Conservation (phyloP, 495 filamentous ascomycete species). For the Penicillium argentinense region DNA sequence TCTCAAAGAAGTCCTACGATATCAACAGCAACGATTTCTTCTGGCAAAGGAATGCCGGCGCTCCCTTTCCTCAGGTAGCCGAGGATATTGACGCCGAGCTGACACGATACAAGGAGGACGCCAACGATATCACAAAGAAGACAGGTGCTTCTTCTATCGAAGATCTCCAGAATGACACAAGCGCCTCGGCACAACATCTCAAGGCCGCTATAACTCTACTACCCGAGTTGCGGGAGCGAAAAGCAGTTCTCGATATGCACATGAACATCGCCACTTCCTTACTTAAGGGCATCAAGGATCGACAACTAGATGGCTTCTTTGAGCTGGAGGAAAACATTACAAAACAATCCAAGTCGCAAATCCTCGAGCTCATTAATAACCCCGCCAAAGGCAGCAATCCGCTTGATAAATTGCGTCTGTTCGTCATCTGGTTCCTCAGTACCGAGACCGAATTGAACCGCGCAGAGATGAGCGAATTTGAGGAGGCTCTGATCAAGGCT, state of each 20-base stretch:
- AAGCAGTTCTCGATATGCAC: slow-evolving; percentile 92
- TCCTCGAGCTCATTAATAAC: slow-evolving; percentile 84
- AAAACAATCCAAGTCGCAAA: slow-evolving; percentile 87
- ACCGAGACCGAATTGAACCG: slow-evolving; percentile 86
- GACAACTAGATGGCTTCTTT: slow-evolving; percentile 94
- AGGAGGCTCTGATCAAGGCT: slow-evolving; percentile 74
- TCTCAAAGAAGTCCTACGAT: slow-evolving; percentile 83
- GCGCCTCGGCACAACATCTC: slow-evolving; percentile 86
- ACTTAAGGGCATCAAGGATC: slow-evolving; percentile 86
- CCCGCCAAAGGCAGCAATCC: slow-evolving; percentile 78
- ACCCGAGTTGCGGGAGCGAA: slow-evolving; percentile 89
- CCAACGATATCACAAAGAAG: slow-evolving; percentile 90
- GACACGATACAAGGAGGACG: slow-evolving; percentile 92
- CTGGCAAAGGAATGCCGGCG: slow-evolving; percentile 90
- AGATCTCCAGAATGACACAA: slow-evolving; percentile 86
- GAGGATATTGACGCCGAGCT: slow-evolving; percentile 94
- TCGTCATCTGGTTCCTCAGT: slow-evolving; percentile 97
- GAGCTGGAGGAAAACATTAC: slow-evolving; percentile 92
- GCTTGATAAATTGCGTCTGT: slow-evolving; percentile 84
- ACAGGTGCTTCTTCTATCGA: slow-evolving; percentile 92
- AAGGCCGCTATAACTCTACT: slow-evolving; percentile 93
- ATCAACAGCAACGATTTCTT: slow-evolving; percentile 92
- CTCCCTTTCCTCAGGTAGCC: slow-evolving; percentile 93
- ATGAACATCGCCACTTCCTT: slow-evolving; percentile 96
- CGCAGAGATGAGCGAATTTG: slow-evolving; percentile 81